Conservation (phyloP, 2,329 filamentous ascomycete species). For the Ophiostoma tasmaniense region DNA sequence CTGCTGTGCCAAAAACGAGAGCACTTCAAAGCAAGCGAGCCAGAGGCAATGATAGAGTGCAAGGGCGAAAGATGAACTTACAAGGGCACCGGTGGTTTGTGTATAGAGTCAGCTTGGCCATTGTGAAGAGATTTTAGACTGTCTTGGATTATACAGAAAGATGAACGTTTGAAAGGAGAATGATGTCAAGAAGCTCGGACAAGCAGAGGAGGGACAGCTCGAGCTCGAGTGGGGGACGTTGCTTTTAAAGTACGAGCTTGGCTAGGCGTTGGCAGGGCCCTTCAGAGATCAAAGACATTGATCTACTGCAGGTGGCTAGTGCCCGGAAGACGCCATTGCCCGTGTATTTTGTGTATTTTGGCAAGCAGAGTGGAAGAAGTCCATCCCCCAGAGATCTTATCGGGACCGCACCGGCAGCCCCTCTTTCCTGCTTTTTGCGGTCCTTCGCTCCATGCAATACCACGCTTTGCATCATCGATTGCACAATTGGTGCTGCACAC, state of each 20-base stretch:
- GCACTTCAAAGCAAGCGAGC: not conserved
- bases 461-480: constrained; percentile 14
- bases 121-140: not conserved
- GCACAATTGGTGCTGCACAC: not conserved
- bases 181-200: not conserved
- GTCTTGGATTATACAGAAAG: not conserved
- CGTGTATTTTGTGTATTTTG: not conserved
- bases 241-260: not conserved
- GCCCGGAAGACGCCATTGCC: not conserved
- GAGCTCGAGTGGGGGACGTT: not conserved
- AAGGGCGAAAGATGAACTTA: not conserved
- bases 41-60: not conserved
- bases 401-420: not conserved
- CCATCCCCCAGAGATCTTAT: not conserved
- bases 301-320: not conserved
- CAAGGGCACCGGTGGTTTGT: constrained; percentile 23
- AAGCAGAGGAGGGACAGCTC: not conserved
- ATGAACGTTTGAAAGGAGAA: not conserved
- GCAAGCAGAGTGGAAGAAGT: not conserved
- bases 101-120: constrained; percentile 21
- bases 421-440: not conserved
- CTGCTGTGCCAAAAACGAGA: not conserved
- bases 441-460: not conserved
- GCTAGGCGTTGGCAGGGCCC: not conserved
- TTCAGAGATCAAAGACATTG: not conserved